These are phyloP conservation scores for Cordyceps militaris DNA, from an alignment of 2,329 filamentous ascomycete species.

Conservation along the genomic window DNA sequence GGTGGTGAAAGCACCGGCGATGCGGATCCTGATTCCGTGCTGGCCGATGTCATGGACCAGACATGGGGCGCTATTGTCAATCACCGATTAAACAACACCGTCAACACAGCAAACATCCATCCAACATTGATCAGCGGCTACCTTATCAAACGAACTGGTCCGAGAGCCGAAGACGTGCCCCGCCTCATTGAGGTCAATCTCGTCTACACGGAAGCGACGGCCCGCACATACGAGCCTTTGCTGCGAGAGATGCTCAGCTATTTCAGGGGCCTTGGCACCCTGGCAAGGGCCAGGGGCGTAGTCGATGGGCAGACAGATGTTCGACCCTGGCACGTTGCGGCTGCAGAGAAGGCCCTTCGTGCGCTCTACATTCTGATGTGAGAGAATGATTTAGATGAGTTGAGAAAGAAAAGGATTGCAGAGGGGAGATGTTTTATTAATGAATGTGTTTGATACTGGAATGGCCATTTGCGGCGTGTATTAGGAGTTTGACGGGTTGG, in stretches of 20 bases:
- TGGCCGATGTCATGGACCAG: slow-evolving; percentile 67
- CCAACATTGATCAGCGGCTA: slow-evolving; percentile 58
- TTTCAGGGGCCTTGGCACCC: slow-evolving; percentile 60
- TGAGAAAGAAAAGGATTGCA: neutral
- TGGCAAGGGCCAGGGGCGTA: slow-evolving; percentile 61
- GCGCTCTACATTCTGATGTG: slow-evolving; percentile 59
- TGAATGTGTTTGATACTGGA: neutral
- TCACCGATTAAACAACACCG: slow-evolving; percentile 56
- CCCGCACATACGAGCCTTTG: slow-evolving; percentile 53
- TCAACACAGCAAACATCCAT: slow-evolving; percentile 46
- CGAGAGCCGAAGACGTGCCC: slow-evolving; percentile 49
- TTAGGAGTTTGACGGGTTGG: neutral
- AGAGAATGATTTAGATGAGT: neutral
- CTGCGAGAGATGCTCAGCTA: slow-evolving; percentile 63
- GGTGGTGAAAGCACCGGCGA: slow-evolving; percentile 37
- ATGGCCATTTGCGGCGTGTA: neutral
- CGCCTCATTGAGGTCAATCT: slow-evolving; percentile 58
- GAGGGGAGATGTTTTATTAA: neutral
- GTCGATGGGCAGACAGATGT: slow-evolving; percentile 52
- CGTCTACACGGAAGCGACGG: slow-evolving; percentile 46
- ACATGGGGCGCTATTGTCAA: slow-evolving; percentile 67
- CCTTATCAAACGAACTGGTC: slow-evolving; percentile 55
- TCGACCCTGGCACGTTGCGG: slow-evolving; percentile 73
- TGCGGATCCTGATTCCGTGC: slow-evolving; percentile 49
- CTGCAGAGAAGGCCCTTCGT: slow-evolving; percentile 60